Evolutionary conservation across 2,329 filamentous ascomycete species (phyloP).

Genomic region (Rutstroemia sp.): DNA sequence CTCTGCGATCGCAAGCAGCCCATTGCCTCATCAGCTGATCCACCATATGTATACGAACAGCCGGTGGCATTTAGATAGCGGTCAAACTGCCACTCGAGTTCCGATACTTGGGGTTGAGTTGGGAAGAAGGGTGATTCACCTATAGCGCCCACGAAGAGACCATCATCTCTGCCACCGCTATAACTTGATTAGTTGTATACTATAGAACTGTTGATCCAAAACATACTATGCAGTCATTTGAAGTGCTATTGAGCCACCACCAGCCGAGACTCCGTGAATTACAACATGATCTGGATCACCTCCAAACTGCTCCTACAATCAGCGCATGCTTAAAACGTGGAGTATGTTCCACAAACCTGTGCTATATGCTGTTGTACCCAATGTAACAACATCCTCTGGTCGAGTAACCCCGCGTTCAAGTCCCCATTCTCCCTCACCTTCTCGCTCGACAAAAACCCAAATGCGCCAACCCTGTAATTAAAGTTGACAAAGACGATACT

Average conservation of each 20-base stretch:
- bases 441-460: slow-evolving; percentile 55
- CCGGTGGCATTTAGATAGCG: slow-evolving; percentile 29
- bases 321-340: background rate
- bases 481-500: slow-evolving; percentile 51
- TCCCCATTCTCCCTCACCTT: slow-evolving; percentile 46
- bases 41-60: slow-evolving; percentile 22
- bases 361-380: slow-evolving; percentile 56
- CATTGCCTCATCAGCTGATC: slow-evolving; percentile 24
- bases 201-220: background rate
- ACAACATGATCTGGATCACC: slow-evolving; percentile 40
- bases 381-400: slow-evolving; percentile 51
- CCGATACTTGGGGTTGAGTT: slow-evolving; percentile 30
- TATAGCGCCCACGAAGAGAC: slow-evolving; percentile 26
- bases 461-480: slow-evolving; percentile 55
- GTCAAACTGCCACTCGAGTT: slow-evolving; percentile 37
- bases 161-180: slow-evolving; percentile 23
- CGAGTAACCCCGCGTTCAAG: slow-evolving; percentile 56
- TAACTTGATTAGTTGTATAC: background rate
- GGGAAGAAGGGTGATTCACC: slow-evolving; percentile 34
- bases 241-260: slow-evolving; percentile 38
- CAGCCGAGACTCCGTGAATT: slow-evolving; percentile 40
- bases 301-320: slow-evolving; percentile 30
- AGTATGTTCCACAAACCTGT: slow-evolving; percentile 29
- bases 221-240: slow-evolving; percentile 29
- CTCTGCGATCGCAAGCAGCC: slow-evolving; percentile 33